These are phyloP conservation scores for Juncus inflexus DNA, from an alignment of 176 grass and related monocot genomes.

Conservation along the genomic window DNA sequence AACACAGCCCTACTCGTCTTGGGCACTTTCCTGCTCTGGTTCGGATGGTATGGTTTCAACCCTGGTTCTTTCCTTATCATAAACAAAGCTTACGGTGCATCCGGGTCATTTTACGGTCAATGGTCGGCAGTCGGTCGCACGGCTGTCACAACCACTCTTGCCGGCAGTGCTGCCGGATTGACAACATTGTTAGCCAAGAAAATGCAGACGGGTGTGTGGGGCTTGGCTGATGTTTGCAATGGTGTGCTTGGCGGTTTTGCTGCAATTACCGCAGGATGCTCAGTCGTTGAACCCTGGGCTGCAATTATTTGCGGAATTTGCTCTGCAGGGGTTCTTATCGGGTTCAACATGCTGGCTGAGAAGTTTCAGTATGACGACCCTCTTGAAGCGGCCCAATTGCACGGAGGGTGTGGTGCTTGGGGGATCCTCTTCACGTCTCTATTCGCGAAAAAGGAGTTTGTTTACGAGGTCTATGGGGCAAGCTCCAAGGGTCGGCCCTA, in stretches of 20 bases:
- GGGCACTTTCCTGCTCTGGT: constrained; percentile 41
- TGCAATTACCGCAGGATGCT: constrained; percentile 37
- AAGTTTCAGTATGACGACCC: constrained; percentile 29
- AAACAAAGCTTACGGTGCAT: constrained; percentile 32
- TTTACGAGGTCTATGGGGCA: constrained; percentile 30
- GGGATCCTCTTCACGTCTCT: constrained; percentile 44
- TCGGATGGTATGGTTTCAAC: constrained; percentile 51
- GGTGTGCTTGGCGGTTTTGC: constrained; percentile 43
- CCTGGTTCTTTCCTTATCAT: constrained; percentile 37
- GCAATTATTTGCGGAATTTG: constrained; percentile 35
- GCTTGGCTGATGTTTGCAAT: constrained; percentile 38
- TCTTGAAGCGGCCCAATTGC: constrained; percentile 37
- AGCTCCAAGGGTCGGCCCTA: constrained; percentile 20
- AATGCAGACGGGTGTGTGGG: constrained; percentile 15
- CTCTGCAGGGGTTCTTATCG: constrained; percentile 32
- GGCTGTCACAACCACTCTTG: constrained; percentile 39
- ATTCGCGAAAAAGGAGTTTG: constrained; percentile 39
- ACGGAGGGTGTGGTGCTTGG: constrained; percentile 42
- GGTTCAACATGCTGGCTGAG: constrained; percentile 28
- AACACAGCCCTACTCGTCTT: constrained; percentile 30
- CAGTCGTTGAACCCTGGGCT: constrained; percentile 39
- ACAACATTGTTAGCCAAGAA: constrained; percentile 35
- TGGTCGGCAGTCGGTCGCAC: constrained; percentile 39
- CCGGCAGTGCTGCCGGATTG: constrained; percentile 28
- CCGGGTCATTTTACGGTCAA: constrained; percentile 36